Evolutionary conservation across 2,329 filamentous ascomycete species (phyloP).

Genomic region (Pseudohalonectria lignicola): DNA sequence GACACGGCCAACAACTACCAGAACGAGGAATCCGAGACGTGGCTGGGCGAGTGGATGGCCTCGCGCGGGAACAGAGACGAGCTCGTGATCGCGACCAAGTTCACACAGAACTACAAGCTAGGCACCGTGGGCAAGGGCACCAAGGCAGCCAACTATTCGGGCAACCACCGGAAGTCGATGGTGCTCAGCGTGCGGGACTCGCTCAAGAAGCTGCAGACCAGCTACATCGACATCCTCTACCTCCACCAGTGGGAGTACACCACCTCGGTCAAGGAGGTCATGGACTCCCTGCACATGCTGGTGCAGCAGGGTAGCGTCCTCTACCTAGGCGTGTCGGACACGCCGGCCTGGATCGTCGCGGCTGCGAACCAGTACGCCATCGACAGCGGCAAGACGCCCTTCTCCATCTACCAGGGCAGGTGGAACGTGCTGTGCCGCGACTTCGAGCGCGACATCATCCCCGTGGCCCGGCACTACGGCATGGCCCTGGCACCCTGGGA

Average conservation of each 20-base stretch:
- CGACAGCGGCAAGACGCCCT: constrained; percentile 21
- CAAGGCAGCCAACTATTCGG: constrained; percentile 26
- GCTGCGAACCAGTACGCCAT: constrained; percentile 26
- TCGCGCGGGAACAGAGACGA: constrained; percentile 37
- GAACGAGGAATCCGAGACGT: constrained; percentile 42
- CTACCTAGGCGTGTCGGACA: constrained; percentile 28
- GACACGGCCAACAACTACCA: constrained; percentile 53
- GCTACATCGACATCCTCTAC: constrained; percentile 32
- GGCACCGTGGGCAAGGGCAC: constrained; percentile 24
- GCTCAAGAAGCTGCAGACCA: constrained; percentile 31
- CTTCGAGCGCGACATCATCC: constrained; percentile 29
- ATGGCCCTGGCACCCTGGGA: constrained; percentile 51
- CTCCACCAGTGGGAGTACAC: constrained; percentile 33
- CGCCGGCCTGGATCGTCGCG: constrained; percentile 26
- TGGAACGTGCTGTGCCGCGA: constrained; percentile 20
- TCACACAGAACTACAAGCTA: constrained; percentile 32
- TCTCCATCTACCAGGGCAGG: constrained; percentile 26
- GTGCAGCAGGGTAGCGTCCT: constrained; percentile 28
- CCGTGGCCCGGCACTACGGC: constrained; percentile 27
- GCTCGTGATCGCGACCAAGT: constrained; percentile 46
- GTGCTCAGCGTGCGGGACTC: constrained; percentile 29
- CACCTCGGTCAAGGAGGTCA: constrained; percentile 28
- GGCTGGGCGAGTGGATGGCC: constrained; percentile 47
- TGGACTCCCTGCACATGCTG: constrained; percentile 28
- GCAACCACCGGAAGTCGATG: constrained; percentile 30